phyloP scores from a whole-genome alignment of 2,329 filamentous ascomycete species.

The Aaosphaeria pasadenensis region DNA sequence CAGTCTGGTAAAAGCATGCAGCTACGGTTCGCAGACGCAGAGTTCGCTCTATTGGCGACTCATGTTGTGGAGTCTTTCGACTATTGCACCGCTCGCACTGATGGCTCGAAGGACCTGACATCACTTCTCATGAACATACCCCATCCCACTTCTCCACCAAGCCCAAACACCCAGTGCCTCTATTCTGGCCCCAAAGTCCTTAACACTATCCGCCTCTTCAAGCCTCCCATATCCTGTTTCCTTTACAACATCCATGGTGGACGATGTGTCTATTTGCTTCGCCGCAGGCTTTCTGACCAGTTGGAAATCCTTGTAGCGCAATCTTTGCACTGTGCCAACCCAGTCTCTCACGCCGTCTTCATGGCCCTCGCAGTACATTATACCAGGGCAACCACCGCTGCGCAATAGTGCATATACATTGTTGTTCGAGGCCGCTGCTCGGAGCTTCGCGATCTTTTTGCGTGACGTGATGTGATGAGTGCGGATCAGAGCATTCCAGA shows the following conservation, averaged over 20 bases:
- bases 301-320: constrained; percentile 73
- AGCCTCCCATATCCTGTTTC: constrained; percentile 30
- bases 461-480: constrained; percentile 81
- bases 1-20: too few species aligned
- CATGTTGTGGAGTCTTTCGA: too few species aligned
- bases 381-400: constrained; percentile 66
- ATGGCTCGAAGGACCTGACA: too few species aligned
- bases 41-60: too few species aligned
- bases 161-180: constrained; percentile 54
- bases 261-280: constrained; percentile 18
- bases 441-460: constrained; percentile 66
- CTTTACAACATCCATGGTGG: background rate
- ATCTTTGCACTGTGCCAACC: constrained; percentile 61
- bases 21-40: too few species aligned
- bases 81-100: too few species aligned
- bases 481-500: constrained; percentile 63
- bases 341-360: constrained; percentile 57
- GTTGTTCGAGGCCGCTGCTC: constrained; percentile 60
- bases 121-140: constrained; percentile 37
- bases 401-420: constrained; percentile 64
- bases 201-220: constrained; percentile 61
- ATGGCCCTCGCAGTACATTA: constrained; percentile 75
- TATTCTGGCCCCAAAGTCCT: constrained; percentile 64
- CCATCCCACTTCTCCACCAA: constrained; percentile 72
- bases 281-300: constrained; percentile 54